These are phyloP conservation scores for Camellia sinensis DNA, from an alignment of 148 eudicot species.

Conservation along the genomic window DNA sequence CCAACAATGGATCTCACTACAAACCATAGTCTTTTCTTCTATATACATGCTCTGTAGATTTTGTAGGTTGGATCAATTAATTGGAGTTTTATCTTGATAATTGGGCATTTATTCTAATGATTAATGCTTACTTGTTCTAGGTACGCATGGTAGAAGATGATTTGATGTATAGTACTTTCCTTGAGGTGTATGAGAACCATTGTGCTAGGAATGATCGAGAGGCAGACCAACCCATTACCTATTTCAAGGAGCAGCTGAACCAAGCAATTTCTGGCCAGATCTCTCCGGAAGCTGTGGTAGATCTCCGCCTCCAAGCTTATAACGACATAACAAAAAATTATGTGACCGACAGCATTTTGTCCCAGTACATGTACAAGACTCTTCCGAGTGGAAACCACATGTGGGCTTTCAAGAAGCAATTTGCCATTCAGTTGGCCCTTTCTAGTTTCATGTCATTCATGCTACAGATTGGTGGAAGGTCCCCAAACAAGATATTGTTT, in stretches of 20 bases:
- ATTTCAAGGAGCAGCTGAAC: slow-evolving; percentile 90
- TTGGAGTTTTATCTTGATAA: neutral
- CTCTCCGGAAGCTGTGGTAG: slow-evolving; percentile 81
- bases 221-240: slow-evolving; percentile 86
- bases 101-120: neutral
- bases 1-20: neutral
- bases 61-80: neutral
- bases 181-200: slow-evolving; percentile 97
- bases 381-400: slow-evolving; percentile 81
- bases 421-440: slow-evolving; percentile 91
- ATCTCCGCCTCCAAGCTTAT: slow-evolving; percentile 94
- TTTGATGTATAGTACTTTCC: slow-evolving; percentile 94
- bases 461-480: slow-evolving; percentile 93
- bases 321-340: slow-evolving; percentile 59
- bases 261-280: slow-evolving; percentile 92
- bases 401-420: slow-evolving; percentile 99
- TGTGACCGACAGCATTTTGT: slow-evolving; percentile 82
- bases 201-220: slow-evolving; percentile 94
- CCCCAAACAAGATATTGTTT: slow-evolving; percentile 93
- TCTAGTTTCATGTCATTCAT: slow-evolving; percentile 92
- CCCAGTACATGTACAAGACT: slow-evolving; percentile 95
- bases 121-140: slow-evolving; percentile 34
- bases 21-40: neutral
- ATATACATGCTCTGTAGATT: neutral
- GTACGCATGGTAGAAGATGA: slow-evolving; percentile 99